Base-by-base conservation (phyloP, 2,329 filamentous ascomycete genomes). In the Amauroascus niger region DNA sequence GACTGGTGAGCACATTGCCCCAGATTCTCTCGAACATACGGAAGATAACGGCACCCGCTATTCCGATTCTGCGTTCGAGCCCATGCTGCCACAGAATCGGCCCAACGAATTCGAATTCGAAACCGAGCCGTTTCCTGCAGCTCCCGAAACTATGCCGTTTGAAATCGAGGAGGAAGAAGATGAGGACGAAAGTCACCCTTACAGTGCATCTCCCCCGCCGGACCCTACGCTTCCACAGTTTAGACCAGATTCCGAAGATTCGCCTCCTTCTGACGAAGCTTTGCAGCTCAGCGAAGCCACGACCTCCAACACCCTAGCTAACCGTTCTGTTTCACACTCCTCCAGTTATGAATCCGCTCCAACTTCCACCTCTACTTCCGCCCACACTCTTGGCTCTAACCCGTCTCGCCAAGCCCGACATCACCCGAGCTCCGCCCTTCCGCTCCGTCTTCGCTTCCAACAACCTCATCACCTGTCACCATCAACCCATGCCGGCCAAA, bases 161-260 rank as follows among this genome's bases (percentile, higher is more conserved):
- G 58, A 35, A 39, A 55, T 18, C 33, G 52, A 48, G 28, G 48
- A 55, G 11, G 43, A 46, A 16, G 55, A 57, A 37, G 16, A 26
- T 5, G 35, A 39, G 18, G n/a, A 18, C 13, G 26, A 52, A 37
- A 41, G 35, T 40, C 22, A 18, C 28, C 9, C n/a, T 41, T 22
- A 24, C 16, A n/a, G 16, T 40, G 53, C 30, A 33, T 54, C 49
- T 22, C 46, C 46, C 30, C 54, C 49, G 30, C 55, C 54, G n/a
- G 72, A 76, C 56, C 71, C 74, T 24, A 75, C 72, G 6, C 66
- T 76, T 3, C 73, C 74, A 18, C 74, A 76, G 48, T 66, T 72
- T 59, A 70, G 73, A 43, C 74, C 73, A 3, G 65, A 74, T 55
- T 64, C 66, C 40, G 60, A 63, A n/a, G 55, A 59, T 18, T 35